Conservation (phyloP, 176 grass and related monocot species). For the Thalia dealbata region DNA sequence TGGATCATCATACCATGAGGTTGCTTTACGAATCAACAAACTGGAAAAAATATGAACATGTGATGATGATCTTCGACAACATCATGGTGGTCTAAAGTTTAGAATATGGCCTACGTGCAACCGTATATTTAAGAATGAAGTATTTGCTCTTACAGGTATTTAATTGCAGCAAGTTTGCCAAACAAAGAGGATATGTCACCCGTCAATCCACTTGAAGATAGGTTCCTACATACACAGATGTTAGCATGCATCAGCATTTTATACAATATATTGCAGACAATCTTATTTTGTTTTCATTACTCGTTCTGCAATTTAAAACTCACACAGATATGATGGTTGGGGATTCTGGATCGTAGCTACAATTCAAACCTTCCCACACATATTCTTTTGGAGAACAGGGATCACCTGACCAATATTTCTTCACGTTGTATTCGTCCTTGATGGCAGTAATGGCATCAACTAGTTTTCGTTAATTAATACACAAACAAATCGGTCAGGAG, state of each 20-base stretch:
- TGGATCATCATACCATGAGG: too few relatives aligned
- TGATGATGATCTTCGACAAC: not conserved
- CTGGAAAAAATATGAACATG: too few relatives aligned
- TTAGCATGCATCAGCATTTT: not conserved
- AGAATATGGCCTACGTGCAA: not conserved
- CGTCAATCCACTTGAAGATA: conserved; percentile 35
- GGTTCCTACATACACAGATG: conserved; percentile 23
- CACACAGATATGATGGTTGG: conserved; percentile 41
- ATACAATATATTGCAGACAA: not conserved
- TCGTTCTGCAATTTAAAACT: conserved; percentile 22
- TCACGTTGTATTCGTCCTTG: conserved; percentile 32
- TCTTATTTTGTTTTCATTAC: not conserved
- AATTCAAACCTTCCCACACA: conserved; percentile 42
- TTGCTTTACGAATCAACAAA: too few relatives aligned
- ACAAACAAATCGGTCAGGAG: not conserved
- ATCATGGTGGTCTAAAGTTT: not conserved
- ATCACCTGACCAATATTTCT: conserved; percentile 51
- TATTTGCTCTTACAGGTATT: conserved; percentile 31
- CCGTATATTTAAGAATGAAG: not conserved
- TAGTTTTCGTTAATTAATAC: conserved; percentile 8
- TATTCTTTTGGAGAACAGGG: conserved; percentile 34
- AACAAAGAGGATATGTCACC: conserved; percentile 38
- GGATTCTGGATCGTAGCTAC: conserved; percentile 35
- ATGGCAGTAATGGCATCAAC: conserved; percentile 42
- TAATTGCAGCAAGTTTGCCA: conserved; percentile 21